These are phyloP conservation scores for Oryza glaberrima DNA, from an alignment of 176 grass and related monocot species.

Conservation along the genomic window DNA sequence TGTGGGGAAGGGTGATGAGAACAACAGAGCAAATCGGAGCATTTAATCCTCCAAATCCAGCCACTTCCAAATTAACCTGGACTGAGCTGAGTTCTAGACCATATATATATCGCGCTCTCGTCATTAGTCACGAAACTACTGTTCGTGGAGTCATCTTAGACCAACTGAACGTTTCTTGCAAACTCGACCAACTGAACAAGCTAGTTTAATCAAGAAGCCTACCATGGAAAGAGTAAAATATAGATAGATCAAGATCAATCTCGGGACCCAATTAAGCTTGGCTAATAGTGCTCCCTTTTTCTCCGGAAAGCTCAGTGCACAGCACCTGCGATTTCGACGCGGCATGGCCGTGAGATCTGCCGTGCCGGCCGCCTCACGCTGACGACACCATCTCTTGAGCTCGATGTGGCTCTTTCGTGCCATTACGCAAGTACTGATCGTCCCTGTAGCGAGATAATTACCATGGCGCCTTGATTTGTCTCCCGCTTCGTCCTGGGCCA, in stretches of 20 bases:
- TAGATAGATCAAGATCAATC: conserved; percentile 45
- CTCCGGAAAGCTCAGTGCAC: conserved; percentile 46
- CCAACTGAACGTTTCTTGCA: not conserved
- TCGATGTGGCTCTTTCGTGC: conserved; percentile 27
- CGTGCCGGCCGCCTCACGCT: conserved; percentile 14
- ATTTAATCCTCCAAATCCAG: not conserved
- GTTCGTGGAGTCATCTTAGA: not conserved
- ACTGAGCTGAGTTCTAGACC: not conserved
- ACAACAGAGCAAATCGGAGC: not conserved
- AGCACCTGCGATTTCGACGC: conserved; percentile 38
- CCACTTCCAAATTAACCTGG: not conserved
- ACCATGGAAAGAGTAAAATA: not conserved
- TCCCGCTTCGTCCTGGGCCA: conserved; percentile 9
- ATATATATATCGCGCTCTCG: not conserved
- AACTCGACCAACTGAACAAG: not conserved
- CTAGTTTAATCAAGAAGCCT: conserved; percentile 11
- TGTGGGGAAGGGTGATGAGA: not conserved
- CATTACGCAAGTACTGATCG: not conserved
- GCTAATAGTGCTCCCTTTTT: conserved; percentile 29
- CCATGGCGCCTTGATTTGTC: not conserved
- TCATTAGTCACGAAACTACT: not conserved
- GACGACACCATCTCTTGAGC: not conserved
- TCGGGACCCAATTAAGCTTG: conserved; percentile 15
- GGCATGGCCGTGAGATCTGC: conserved; percentile 22
- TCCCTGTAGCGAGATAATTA: conserved; percentile 12